These are phyloP conservation scores for Aspergillus affinis DNA, from an alignment of 495 filamentous ascomycete genomes.

Conservation along the genomic window DNA sequence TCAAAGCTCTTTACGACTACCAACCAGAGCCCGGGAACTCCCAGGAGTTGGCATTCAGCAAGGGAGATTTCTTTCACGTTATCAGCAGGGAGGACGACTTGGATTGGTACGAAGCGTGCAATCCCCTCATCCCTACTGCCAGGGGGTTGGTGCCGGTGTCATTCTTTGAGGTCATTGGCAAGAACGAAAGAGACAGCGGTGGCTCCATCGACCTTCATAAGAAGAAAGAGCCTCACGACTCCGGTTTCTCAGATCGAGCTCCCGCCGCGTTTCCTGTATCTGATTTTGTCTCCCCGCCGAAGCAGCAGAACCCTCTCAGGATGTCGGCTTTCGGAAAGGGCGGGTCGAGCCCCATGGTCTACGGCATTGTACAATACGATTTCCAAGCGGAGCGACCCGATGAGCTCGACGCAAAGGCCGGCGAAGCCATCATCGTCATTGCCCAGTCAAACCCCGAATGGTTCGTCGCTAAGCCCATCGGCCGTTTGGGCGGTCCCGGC, in stretches of 20 bases:
- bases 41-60: slow-evolving; percentile 85
- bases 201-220: slow-evolving; percentile 66
- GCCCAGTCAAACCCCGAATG: slow-evolving; percentile 99
- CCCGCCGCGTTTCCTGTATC: slow-evolving; percentile 36
- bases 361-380: slow-evolving; percentile 95
- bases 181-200: slow-evolving; percentile 78
- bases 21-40: slow-evolving; percentile 60
- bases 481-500: slow-evolving; percentile 87
- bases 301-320: slow-evolving; percentile 37
- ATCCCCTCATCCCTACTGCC: slow-evolving; percentile 83
- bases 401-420: slow-evolving; percentile 90
- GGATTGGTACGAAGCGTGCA: slow-evolving; percentile 99
- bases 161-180: slow-evolving; percentile 88
- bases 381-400: slow-evolving; percentile 94
- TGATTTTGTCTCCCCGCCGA: slow-evolving; percentile 30
- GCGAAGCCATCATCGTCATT: slow-evolving; percentile 96
- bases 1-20: slow-evolving; percentile 95
- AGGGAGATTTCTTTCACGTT: slow-evolving; percentile 98
- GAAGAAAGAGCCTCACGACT: slow-evolving; percentile 67
- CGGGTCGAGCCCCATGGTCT: slow-evolving; percentile 84
- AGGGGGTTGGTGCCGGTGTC: slow-evolving; percentile 89
- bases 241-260: slow-evolving; percentile 72
- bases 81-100: slow-evolving; percentile 91
- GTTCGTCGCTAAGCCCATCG: slow-evolving; percentile 99
- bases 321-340: slow-evolving; percentile 60